A percentile compares a stretch with the other conserved stretches of the same genome.
These are phyloP conservation scores for Phytopythium chamaehyphon DNA, from an alignment of 352 stramenopile species.

Conservation along the genomic window DNA sequence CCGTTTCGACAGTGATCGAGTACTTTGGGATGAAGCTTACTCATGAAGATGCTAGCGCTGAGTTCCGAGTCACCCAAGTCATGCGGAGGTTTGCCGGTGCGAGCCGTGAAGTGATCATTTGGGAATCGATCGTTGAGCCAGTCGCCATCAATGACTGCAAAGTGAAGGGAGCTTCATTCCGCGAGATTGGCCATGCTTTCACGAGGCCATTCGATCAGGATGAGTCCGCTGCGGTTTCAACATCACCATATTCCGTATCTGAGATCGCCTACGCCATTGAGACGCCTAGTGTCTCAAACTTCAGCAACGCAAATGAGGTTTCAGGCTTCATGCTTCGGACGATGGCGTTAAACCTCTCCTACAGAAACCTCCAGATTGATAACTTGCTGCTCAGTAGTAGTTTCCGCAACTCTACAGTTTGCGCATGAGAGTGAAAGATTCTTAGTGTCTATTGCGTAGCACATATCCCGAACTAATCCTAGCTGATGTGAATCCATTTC, in stretches of 20 bases:
- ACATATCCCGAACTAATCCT: too few species aligned
- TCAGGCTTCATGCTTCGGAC: too few species aligned
- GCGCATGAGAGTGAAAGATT: too few species aligned
- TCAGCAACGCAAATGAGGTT: too few species aligned
- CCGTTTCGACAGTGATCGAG: conserved; percentile 3
- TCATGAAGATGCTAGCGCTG: background rate
- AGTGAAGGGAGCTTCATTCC: background rate
- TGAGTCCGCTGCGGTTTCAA: background rate
- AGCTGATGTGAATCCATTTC: too few species aligned
- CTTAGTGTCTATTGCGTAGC: too few species aligned
- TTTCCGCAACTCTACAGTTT: too few species aligned
- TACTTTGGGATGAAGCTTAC: conserved; percentile 10
- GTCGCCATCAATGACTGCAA: background rate
- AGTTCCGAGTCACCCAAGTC: conserved; percentile 7
- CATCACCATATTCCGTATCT: background rate
- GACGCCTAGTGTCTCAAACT: too few species aligned
- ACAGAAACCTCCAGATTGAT: too few species aligned
- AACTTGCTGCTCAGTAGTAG: too few species aligned
- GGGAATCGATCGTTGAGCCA: background rate
- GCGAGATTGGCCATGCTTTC: background rate
- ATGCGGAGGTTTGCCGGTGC: background rate
- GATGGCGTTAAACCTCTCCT: too few species aligned
- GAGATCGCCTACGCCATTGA: conserved; percentile 3
- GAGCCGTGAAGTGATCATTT: conserved; percentile 3
- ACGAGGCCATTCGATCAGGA: background rate